phyloP scores from a whole-genome alignment of 75 land plant species.

The Pseudotsuga menziesii region DNA sequence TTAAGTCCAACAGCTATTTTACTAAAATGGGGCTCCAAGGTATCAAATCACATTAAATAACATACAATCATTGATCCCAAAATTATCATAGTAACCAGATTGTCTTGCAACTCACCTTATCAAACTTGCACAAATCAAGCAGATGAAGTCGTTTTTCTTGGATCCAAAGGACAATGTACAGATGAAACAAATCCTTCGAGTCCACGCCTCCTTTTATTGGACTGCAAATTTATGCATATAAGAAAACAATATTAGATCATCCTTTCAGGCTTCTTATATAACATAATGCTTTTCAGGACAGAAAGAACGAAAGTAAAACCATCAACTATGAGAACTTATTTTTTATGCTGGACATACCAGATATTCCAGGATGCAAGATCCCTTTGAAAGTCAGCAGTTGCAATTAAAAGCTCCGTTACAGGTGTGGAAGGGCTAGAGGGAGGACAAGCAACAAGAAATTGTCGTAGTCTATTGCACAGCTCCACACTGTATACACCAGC shows the following conservation, averaged over 20 bases:
- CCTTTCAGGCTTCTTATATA: not conserved
- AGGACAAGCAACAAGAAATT: slow-evolving; percentile 84
- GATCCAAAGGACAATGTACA: slow-evolving; percentile 86
- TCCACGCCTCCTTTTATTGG: slow-evolving; percentile 76
- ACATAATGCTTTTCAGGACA: not conserved
- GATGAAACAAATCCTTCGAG: slow-evolving; percentile 70
- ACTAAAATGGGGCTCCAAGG: not conserved
- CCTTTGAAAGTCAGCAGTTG: slow-evolving; percentile 86
- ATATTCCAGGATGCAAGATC: slow-evolving; percentile 79
- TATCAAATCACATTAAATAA: not conserved
- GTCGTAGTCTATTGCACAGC: slow-evolving; percentile 61
- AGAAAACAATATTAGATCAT: not conserved
- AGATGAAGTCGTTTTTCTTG: slow-evolving; percentile 76
- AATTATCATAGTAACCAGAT: not conserved
- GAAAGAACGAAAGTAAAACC: not conserved
- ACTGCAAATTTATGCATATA: slow-evolving; percentile 30
- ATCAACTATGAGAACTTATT: not conserved
- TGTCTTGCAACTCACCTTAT: slow-evolving; percentile 45
- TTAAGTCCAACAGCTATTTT: not conserved
- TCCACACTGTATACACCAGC: slow-evolving; percentile 78
- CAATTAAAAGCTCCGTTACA: slow-evolving; percentile 73
- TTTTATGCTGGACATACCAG: slow-evolving; percentile 30
- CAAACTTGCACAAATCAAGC: slow-evolving; percentile 87
- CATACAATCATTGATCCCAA: not conserved
- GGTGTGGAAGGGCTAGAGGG: slow-evolving; percentile 75